Evolutionary conservation across 2,329 filamentous ascomycete genomes (phyloP), one percentile per base, ranked within the genome.

Genomic region (Colletotrichum brevisporum): DNA sequence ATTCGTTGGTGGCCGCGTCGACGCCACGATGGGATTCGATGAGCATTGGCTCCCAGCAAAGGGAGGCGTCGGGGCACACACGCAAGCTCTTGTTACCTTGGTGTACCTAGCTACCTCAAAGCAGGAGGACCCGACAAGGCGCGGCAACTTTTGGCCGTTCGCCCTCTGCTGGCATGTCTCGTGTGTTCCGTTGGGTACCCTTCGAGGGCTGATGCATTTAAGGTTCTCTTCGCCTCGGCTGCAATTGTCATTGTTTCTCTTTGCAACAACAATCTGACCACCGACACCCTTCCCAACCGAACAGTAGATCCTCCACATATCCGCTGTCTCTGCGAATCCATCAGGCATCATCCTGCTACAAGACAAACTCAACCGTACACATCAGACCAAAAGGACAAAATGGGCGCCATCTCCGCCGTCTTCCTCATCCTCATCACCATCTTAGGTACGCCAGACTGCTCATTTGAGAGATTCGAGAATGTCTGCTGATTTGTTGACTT

Each of bases 381-480:
- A 60, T 66, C 50, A 66, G 71, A 71, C 71, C 31, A 36, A 52
- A 60, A 52, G 70, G 74, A 63, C 75, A 83, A 73, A 59, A 89
- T 88, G 86, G 83, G 84, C 73, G 84, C 77, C 70, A 78, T 77
- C 43, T 85, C 85, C 16, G 82, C 84, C 27, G 75, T 89, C 55
- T 75, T 88, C 31, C 73, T 88, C 69, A 77, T 88, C 53, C 74
- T 89, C 67, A 81, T 88, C 76, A 88, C 86, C 73, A 79, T 89
- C 64, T 72, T 88, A 72, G 83, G 86, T 89, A 77, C 70, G 85
- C 77, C 36, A 31, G 21, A 12, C 47, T 27, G 9, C 27, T 6
- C 26, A 5, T 12, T 16, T 9, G 9, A 36, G 10, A 31, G 12
- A 21, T n/a, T 3, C 16, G 15, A 21, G 31, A 12, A 2, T 12